Evolutionary conservation across 257 asterid genomes (phyloP).

Genomic region (Linderniella brevidens): DNA sequence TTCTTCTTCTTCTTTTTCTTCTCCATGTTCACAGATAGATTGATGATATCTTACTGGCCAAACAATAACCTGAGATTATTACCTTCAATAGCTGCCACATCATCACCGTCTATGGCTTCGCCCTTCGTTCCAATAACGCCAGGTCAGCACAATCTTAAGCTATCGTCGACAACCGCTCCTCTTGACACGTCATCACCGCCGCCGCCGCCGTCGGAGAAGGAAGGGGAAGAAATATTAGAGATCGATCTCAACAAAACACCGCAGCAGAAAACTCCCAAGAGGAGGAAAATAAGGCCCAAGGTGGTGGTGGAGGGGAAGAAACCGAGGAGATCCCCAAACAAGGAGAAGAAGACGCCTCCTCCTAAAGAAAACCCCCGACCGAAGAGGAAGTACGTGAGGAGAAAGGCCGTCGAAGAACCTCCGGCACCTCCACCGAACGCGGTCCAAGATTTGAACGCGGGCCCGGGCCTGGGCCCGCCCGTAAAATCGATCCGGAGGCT

Average conservation of each 20-base stretch:
- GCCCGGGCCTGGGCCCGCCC: constrained; percentile 17
- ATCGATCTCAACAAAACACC: constrained; percentile 69
- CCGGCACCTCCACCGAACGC: constrained; percentile 7
- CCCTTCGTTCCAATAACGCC: too few relatives aligned
- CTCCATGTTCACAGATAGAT: too few relatives aligned
- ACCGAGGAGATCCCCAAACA: constrained; percentile 17
- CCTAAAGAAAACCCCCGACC: constrained; percentile 13
- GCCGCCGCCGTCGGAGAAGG: constrained; percentile 15
- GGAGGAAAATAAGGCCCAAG: constrained; percentile 82
- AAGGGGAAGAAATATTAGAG: constrained; percentile 17
- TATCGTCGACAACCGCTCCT: constrained; percentile 14
- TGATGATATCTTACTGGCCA: too few relatives aligned
- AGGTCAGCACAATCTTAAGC: background rate
- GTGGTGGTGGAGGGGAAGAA: constrained; percentile 57
- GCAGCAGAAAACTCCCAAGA: constrained; percentile 41
- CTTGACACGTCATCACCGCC: constrained; percentile 13
- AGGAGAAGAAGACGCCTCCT: constrained; percentile 34
- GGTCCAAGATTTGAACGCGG: constrained; percentile 16
- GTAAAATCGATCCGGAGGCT: constrained; percentile 42
- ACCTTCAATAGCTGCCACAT: too few relatives aligned
- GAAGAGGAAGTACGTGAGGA: constrained; percentile 58
- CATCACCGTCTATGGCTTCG: too few relatives aligned
- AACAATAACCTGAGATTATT: too few relatives aligned
- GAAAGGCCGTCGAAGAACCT: constrained; percentile 19
- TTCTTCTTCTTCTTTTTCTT: too few relatives aligned